Evolutionary conservation across 768 basidiomycete species (phyloP).

Genomic region (Leccinum variicolor): DNA sequence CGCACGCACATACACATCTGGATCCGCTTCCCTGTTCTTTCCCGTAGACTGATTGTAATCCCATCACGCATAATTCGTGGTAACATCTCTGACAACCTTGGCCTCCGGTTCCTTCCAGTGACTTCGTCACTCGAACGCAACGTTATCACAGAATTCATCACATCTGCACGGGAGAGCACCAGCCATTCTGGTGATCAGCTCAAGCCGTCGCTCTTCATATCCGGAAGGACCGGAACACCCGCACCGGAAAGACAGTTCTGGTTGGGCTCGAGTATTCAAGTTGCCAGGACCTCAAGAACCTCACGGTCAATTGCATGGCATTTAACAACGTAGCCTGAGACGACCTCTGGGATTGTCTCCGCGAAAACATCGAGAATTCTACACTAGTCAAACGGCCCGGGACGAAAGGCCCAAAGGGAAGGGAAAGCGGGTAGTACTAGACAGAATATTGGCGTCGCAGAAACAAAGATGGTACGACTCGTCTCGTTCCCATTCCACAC

Average conservation of each 20-base stretch:
- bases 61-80: constrained; percentile 10
- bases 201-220: constrained; percentile 72
- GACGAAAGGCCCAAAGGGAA: constrained; percentile 41
- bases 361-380: constrained; percentile 47
- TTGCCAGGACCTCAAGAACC: constrained; percentile 40
- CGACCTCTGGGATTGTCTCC: constrained; percentile 65
- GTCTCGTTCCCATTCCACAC: constrained; percentile 5
- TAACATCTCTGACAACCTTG: too few relatives aligned
- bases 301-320: constrained; percentile 80
- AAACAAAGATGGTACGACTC: constrained; percentile 49
- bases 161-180: background rate
- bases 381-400: constrained; percentile 36
- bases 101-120: too few relatives aligned
- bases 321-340: constrained; percentile 63
- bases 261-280: constrained; percentile 38
- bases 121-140: too few relatives aligned
- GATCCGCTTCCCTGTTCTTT: background rate
- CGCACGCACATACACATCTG: background rate
- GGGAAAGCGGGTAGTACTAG: constrained; percentile 47
- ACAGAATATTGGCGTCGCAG: constrained; percentile 40
- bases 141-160: too few relatives aligned
- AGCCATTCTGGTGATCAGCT: constrained; percentile 11
- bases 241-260: constrained; percentile 89
- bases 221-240: constrained; percentile 88
- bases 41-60: constrained; percentile 9